Percentiles rank a stretch among this genome's conserved stretches.
Conservation (phyloP, 2,329 filamentous ascomycete genomes). For the Claviceps maximensis region DNA sequence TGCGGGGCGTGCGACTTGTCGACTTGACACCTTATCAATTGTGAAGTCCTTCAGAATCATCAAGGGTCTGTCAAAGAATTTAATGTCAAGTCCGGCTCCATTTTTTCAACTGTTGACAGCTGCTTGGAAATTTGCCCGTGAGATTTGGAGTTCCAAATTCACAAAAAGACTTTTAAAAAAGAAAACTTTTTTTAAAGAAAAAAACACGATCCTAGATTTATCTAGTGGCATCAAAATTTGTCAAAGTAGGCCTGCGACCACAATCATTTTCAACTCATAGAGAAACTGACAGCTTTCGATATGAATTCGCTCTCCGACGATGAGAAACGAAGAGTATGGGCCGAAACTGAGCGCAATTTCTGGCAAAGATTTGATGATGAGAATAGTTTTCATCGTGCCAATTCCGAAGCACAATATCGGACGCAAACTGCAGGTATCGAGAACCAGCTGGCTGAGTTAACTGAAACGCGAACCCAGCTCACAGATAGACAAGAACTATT, state of each 20-base stretch:
- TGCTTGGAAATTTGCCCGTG: background rate
- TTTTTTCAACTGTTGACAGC: background rate
- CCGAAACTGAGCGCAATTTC: conserved; percentile 23
- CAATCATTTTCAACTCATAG: background rate
- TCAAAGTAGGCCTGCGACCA: background rate
- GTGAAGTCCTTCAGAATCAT: background rate
- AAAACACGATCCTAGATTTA: background rate
- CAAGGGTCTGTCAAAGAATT: background rate
- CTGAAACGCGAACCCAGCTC: conserved; percentile 16
- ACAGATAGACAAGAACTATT: conserved; percentile 16
- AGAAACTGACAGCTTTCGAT: conserved; percentile 10
- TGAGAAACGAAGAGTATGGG: conserved; percentile 21
- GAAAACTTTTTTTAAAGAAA: too few species aligned
- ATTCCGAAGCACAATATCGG: conserved; percentile 15
- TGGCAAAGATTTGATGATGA: conserved; percentile 18
- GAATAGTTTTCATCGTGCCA: conserved; percentile 12
- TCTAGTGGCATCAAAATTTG: background rate
- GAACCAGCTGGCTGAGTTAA: conserved; percentile 17
- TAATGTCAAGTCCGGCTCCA: background rate
- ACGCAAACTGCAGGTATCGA: conserved; percentile 14
- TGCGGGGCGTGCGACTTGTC: background rate
- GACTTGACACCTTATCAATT: background rate
- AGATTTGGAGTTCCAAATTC: background rate
- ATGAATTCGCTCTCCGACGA: conserved; percentile 19
- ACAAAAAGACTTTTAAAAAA: too few species aligned